Evolutionary conservation across 2,329 filamentous ascomycete species (phyloP).

Genomic region (Eutypa lata): DNA sequence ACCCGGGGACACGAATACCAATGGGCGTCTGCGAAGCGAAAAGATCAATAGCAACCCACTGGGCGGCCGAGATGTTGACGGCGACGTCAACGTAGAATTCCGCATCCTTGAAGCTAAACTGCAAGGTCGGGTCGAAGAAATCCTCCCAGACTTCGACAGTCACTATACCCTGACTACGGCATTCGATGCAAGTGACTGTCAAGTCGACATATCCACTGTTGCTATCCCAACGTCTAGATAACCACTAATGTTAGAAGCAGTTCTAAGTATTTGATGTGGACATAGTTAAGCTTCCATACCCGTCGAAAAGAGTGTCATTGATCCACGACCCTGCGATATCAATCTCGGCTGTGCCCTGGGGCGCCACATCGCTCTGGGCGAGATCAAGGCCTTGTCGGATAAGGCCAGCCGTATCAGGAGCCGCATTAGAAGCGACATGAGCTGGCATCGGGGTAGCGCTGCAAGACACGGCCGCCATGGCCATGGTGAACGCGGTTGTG

Average conservation of each 20-base stretch:
- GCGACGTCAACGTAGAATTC: slow-evolving; percentile 46
- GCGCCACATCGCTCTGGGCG: slow-evolving; percentile 2
- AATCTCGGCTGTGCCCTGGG: slow-evolving; percentile 2
- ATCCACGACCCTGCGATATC: slow-evolving; percentile 1
- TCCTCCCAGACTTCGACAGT: slow-evolving; percentile 34
- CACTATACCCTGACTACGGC: slow-evolving; percentile 43
- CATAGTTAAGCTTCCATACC: slow-evolving; percentile 1
- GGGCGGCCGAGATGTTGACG: slow-evolving; percentile 34
- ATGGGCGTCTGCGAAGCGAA: slow-evolving; percentile 39
- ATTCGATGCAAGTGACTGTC: slow-evolving; percentile 36
- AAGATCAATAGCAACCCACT: slow-evolving; percentile 44
- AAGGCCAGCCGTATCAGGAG: slow-evolving; percentile 1
- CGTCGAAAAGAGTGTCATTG: slow-evolving; percentile 3
- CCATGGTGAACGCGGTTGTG: neutral
- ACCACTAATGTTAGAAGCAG: neutral
- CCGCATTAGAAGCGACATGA: neutral
- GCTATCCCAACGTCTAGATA: neutral
- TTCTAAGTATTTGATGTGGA: neutral
- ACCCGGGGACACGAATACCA: slow-evolving; percentile 35
- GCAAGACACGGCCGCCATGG: neutral
- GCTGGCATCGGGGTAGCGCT: slow-evolving; percentile 1
- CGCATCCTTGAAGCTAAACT: slow-evolving; percentile 42
- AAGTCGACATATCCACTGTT: slow-evolving; percentile 4
- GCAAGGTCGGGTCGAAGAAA: slow-evolving; percentile 30
- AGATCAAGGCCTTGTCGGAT: slow-evolving; percentile 5